Percentiles rank a stretch among this genome's conserved stretches.
Evolutionary conservation across 73 alveolate species (phyloP).

Genomic region (Paraurostyla sp.): DNA sequence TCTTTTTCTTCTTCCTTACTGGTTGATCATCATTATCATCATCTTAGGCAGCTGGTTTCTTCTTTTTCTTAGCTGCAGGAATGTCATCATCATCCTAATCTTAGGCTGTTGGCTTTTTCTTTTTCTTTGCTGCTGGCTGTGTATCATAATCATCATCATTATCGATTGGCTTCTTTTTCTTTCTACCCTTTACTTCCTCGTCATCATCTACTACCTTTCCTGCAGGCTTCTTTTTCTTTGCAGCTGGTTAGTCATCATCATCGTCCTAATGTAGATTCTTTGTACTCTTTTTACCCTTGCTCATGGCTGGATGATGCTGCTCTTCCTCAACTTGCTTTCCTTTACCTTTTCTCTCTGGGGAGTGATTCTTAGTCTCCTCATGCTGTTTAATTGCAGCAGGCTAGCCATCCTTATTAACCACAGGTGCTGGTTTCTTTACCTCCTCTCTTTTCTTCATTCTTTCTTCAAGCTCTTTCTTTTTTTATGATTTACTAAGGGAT

Average conservation of each 20-base stretch:
- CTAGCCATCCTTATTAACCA: neutral
- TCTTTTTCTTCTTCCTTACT: constrained; percentile 41
- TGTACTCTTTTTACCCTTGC: too few species aligned
- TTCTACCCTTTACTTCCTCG: constrained; percentile 37
- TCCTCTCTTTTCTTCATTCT: constrained; percentile 64
- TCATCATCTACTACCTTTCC: neutral
- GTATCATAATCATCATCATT: neutral
- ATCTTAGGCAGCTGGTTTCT: neutral
- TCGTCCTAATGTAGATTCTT: too few species aligned
- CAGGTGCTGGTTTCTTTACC: constrained; percentile 21
- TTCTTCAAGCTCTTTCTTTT: constrained; percentile 69
- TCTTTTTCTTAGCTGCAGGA: neutral
- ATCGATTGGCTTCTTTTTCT: constrained; percentile 56
- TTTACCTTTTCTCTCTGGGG: constrained; percentile 41
- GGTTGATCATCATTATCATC: constrained; percentile 9
- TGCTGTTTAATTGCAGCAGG: neutral
- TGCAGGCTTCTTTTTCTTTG: neutral
- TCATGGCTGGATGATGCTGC: too few species aligned
- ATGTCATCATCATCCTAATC: constrained; percentile 32
- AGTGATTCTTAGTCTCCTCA: constrained; percentile 14
- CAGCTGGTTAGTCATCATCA: constrained; percentile 3
- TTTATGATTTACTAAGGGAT: constrained; percentile 34
- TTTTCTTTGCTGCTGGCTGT: constrained; percentile 1
- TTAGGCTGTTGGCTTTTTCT: neutral
- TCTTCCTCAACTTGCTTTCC: constrained; percentile 21